Percentiles rank a stretch among this genome's conserved stretches.
These are phyloP conservation scores for Oehlia diaphana DNA, from an alignment of 192 early-diverging fungal genomes.

Conservation along the genomic window DNA sequence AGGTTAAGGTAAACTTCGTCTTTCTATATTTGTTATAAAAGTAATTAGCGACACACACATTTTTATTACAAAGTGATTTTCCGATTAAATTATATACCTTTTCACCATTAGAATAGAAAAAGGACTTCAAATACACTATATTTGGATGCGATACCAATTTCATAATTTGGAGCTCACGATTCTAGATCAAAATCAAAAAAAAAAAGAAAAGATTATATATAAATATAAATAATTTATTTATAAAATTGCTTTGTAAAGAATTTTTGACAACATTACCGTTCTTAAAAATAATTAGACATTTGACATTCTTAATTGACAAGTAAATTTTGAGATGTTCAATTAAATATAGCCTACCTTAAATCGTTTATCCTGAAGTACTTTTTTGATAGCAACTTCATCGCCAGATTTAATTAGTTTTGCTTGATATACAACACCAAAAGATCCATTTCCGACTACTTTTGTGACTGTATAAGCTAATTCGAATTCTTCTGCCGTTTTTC, in stretches of 20 bases:
- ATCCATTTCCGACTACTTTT: constrained; percentile 96
- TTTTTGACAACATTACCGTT: neutral
- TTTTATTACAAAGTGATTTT: neutral
- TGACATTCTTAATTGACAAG: neutral
- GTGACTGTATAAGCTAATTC: constrained; percentile 90
- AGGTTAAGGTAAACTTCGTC: constrained; percentile 97
- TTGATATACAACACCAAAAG: constrained; percentile 98
- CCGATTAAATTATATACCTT: constrained; percentile 47
- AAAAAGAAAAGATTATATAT: constrained; percentile 6
- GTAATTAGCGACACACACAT: neutral
- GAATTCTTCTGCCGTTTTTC: constrained; percentile 78
- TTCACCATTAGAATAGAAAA: constrained; percentile 95
- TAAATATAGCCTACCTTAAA: constrained; percentile 75
- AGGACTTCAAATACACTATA: constrained; percentile 85
- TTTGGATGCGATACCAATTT: constrained; percentile 89
- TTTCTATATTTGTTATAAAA: constrained; percentile 42
- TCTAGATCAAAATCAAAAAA: constrained; percentile 50
- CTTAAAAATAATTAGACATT: neutral
- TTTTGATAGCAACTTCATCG: constrained; percentile 95
- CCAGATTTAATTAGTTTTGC: constrained; percentile 79
- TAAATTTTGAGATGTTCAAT: neutral
- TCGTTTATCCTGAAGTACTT: constrained; percentile 96
- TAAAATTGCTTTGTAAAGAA: neutral
- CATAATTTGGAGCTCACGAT: constrained; percentile 94
- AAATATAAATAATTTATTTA: constrained; percentile 22